Conservation (phyloP, 2,329 filamentous ascomycete genomes). For the Sporothrix phasma region DNA sequence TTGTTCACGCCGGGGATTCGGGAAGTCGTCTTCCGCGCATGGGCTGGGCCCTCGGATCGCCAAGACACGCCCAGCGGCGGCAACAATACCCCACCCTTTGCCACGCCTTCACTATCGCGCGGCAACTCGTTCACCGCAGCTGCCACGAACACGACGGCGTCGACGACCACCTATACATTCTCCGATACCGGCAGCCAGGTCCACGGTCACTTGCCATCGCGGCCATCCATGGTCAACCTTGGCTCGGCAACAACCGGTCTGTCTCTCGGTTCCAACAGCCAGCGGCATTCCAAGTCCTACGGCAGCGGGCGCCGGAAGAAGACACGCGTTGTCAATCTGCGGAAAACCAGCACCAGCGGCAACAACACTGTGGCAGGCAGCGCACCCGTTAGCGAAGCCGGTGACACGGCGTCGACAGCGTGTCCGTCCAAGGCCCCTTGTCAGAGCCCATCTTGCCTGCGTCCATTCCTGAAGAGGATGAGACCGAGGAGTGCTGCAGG, state of each 20-base stretch:
- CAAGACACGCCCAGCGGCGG: slow-evolving; percentile 38
- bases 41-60: slow-evolving; percentile 69
- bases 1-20: slow-evolving; percentile 84
- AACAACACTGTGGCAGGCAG: slow-evolving; percentile 27
- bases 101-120: slow-evolving; percentile 47
- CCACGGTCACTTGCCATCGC: slow-evolving; percentile 53
- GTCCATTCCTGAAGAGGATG: slow-evolving; percentile 50
- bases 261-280: slow-evolving; percentile 50
- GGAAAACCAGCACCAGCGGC: slow-evolving; percentile 41
- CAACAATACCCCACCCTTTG: slow-evolving; percentile 36
- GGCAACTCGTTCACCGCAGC: slow-evolving; percentile 52
- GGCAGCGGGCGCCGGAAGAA: slow-evolving; percentile 63
- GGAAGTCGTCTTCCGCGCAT: slow-evolving; percentile 85
- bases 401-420: slow-evolving; percentile 34
- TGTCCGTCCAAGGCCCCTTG: slow-evolving; percentile 47
- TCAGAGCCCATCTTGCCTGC: slow-evolving; percentile 51
- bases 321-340: slow-evolving; percentile 70
- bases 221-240: slow-evolving; percentile 56
- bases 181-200: slow-evolving; percentile 58
- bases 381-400: slow-evolving; percentile 42
- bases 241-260: slow-evolving; percentile 52
- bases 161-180: slow-evolving; percentile 62
- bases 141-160: slow-evolving; percentile 47
- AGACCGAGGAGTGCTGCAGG: slow-evolving; percentile 19
- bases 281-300: slow-evolving; percentile 48